Conservation (phyloP, 768 basidiomycete genomes). For the Mycena rebaudengoi region DNA sequence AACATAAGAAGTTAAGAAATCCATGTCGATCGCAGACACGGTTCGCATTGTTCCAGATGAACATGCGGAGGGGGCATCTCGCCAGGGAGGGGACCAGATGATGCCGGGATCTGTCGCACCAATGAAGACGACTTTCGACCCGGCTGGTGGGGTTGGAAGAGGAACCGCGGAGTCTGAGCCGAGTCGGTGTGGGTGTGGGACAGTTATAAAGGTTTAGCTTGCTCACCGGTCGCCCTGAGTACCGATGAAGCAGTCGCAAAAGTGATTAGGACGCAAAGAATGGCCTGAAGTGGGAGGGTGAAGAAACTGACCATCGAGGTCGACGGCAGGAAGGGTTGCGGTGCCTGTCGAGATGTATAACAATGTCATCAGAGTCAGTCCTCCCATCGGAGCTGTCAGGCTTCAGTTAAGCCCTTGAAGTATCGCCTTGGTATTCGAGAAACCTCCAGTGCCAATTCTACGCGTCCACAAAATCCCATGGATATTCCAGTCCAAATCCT, state of each 20-base stretch:
- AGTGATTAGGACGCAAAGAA: background rate
- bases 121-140: background rate
- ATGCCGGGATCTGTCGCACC: slow-evolving; percentile 3
- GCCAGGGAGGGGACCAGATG: background rate
- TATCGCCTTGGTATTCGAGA: no score
- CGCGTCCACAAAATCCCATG: no score
- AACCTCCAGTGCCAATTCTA: no score
- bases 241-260: background rate
- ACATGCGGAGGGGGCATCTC: background rate
- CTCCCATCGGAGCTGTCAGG: no score
- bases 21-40: background rate
- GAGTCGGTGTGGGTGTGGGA: background rate
- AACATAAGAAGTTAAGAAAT: background rate
- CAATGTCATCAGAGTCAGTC: no score
- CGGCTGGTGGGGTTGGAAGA: background rate
- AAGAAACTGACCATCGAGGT: slow-evolving; percentile 1
- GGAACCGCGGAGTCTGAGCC: slow-evolving; percentile 2
- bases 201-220: background rate
- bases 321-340: background rate
- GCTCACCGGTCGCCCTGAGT: background rate
- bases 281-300: background rate
- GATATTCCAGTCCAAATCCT: no score
- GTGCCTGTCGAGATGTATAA: no score
- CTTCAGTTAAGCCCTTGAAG: no score
- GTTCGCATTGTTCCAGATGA: background rate